phyloP scores from a whole-genome alignment of 2,329 filamentous ascomycete genomes.

The Pyricularia grisea region DNA sequence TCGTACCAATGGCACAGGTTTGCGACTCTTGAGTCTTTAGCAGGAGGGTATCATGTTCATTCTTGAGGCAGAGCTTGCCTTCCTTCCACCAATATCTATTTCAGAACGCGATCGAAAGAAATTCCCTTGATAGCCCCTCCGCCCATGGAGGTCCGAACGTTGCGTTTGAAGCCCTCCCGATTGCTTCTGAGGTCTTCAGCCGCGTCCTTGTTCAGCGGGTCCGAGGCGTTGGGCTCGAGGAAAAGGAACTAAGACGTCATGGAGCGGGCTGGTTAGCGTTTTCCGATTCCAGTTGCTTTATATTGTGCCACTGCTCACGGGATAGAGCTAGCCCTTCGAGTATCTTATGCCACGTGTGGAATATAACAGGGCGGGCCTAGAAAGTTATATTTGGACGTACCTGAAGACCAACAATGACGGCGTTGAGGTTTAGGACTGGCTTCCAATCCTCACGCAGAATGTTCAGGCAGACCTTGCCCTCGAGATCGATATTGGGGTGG shows the following conservation, averaged over 20 bases:
- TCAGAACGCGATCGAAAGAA: constrained; percentile 69
- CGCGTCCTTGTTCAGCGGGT: constrained; percentile 97
- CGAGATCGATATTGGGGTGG: constrained; percentile 95
- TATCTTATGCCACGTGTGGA: not conserved
- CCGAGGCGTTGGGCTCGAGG: constrained; percentile 91
- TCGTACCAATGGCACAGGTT: not conserved
- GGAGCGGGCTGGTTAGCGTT: not conserved
- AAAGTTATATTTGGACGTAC: constrained; percentile 30
- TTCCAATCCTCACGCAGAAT: constrained; percentile 99
- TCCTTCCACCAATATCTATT: constrained; percentile 27
- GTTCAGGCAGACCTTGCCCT: constrained; percentile 96
- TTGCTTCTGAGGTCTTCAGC: constrained; percentile 84
- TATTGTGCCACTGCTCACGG: too few relatives aligned
- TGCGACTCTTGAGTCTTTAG: not conserved
- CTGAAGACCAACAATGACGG: constrained; percentile 92
- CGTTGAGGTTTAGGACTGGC: constrained; percentile 92
- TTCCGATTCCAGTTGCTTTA: not conserved
- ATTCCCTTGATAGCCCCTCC: constrained; percentile 68
- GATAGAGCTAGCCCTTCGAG: not conserved
- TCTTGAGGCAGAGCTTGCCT: not conserved
- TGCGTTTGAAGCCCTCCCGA: constrained; percentile 82
- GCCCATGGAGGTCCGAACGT: constrained; percentile 75
- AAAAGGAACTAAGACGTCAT: constrained; percentile 66
- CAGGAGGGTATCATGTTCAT: not conserved
- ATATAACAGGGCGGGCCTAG: too few relatives aligned